phyloP scores from a whole-genome alignment of 495 filamentous ascomycete species.

The Bryoglossum gracile region DNA sequence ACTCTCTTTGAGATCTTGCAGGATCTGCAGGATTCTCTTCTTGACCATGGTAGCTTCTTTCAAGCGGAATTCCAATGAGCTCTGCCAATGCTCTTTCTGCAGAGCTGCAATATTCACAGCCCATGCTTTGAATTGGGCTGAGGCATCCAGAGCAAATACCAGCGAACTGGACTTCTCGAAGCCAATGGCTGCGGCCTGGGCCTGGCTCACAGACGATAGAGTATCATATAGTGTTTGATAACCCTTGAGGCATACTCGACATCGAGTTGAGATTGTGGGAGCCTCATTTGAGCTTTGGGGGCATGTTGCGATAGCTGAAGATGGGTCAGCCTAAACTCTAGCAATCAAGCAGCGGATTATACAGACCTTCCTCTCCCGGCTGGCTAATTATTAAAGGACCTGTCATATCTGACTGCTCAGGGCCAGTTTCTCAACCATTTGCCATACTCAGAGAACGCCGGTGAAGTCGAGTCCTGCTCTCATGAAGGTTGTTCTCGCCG shows the following conservation, averaged over 20 bases:
- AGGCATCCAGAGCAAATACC: constrained; percentile 25
- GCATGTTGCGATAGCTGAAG: background rate
- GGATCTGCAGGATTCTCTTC: constrained; percentile 30
- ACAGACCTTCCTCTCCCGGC: too few relatives aligned
- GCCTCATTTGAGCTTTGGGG: constrained; percentile 3
- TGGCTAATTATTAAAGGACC: too few relatives aligned
- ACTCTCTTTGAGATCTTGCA: constrained; percentile 4
- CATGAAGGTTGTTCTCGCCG: too few relatives aligned
- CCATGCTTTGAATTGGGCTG: constrained; percentile 38
- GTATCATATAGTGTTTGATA: constrained; percentile 7
- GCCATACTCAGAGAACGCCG: too few relatives aligned
- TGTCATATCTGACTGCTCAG: too few relatives aligned
- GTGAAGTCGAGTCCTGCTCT: too few relatives aligned
- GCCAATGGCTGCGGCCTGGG: background rate
- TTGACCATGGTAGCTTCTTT: constrained; percentile 38
- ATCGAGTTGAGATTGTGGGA: constrained; percentile 6
- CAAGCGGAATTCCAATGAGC: constrained; percentile 40
- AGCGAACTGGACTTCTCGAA: constrained; percentile 5
- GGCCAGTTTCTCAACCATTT: too few relatives aligned
- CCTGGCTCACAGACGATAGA: constrained; percentile 1
- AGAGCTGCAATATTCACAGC: constrained; percentile 40
- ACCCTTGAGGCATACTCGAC: constrained; percentile 11
- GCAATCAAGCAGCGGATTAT: too few relatives aligned
- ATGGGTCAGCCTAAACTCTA: too few relatives aligned
- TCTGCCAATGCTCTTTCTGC: constrained; percentile 24